Base-by-base conservation (phyloP, 2,329 filamentous ascomycete genomes). In the Septoria petroselini region DNA sequence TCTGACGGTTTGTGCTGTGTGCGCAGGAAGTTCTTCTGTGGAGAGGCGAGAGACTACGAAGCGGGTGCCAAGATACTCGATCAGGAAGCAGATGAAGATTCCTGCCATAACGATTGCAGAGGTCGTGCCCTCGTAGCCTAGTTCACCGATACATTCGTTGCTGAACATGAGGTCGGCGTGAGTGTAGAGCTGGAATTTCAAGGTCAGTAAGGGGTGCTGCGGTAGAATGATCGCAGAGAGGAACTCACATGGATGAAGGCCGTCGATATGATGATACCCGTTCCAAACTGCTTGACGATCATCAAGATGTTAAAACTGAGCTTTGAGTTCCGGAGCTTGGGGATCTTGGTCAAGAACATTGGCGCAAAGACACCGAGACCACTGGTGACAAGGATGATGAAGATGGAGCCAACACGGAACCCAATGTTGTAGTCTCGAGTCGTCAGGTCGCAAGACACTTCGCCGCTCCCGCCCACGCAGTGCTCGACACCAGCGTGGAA, bases 401-500 rank as follows among this genome's bases (percentile, higher is more conserved):
- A 90, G 15, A 90, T 69, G 0, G 88, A 77, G 1, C 86, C 86
- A 42, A 89, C 75, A 7, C 86, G 79, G 2, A 90, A 73, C 1
- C 75, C 74, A 15, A 88, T 73, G 59, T 90, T 80, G 70, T 89
- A 90, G 25, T 80, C 71, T 42, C 85, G 70, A 29, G 72, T 66
- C 7, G 63, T 67, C 8, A 69, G 70, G 1, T 73, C 71, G 62
- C 83, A 86, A 17, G 61, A 70, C 2, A 58, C 21, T 41, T 65
- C 64, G 49, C 74, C 74, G 8, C 69, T 70, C 11, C 65, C 71
- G 6, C 76, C 75, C 9, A 79, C 75, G 56, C 84, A 87, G 59
- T 86, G 80, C 54, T 88, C 83, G 17, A 89, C 82, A 30, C 85
- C 85, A 7, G 84, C 84, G 59, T 90, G 85, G 67, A 85, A 87